Evolutionary conservation across 1,284 basidiomycete species (phyloP), one percentile per base, ranked within the genome.

Genomic region (Singerocomus rubriflavus): DNA sequence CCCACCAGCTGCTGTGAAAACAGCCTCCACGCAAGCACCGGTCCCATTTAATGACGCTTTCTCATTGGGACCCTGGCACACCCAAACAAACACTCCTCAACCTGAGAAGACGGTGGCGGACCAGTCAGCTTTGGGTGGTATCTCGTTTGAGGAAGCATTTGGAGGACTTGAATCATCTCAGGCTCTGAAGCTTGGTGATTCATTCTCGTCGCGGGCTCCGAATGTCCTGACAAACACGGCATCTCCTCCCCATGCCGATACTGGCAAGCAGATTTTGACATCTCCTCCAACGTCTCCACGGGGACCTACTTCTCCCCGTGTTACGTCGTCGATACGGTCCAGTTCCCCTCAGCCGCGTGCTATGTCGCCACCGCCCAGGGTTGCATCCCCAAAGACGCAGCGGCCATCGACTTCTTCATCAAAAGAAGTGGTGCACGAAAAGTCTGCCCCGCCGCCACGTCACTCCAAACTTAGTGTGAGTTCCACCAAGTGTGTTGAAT

Each of bases 401-500:
- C 70, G 84, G 25, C 68, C 76, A 12, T 82, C 82, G 7, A 82
- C 80, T 3, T 68, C 66, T 3, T 80, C 78, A 3, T 81, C 81
- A 0, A 82, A 82, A 27, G 68, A 69, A 39, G 43, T 48, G 39
- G 39, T 40, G n/a, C 66, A 74, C 21, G 80, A 85, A 57, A 86
- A 80, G 57, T 61, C 69, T 52, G 72, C 76, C 33, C 74, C 77
- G 42, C 68, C 76, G 13, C 65, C 76, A 40, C 76, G 80, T 56
- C 79, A 80, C 59, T 88, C 86, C 29, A 88, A 87, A 64, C 70
- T 88, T 50, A 90, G 84, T 59, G 88, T 89, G 71, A 73, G 85
- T 77, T 21, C 36, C 36, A 37, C 16, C 34, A 50, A 39, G 42
- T 54, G 14, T 44, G 37, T 44, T n/a, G 41, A 33, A 44, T 12